A percentile compares a stretch with the other conserved stretches of the same genome.
These are phyloP conservation scores for Begonia masoniana DNA, from an alignment of 306 rosid genomes.

Conservation along the genomic window DNA sequence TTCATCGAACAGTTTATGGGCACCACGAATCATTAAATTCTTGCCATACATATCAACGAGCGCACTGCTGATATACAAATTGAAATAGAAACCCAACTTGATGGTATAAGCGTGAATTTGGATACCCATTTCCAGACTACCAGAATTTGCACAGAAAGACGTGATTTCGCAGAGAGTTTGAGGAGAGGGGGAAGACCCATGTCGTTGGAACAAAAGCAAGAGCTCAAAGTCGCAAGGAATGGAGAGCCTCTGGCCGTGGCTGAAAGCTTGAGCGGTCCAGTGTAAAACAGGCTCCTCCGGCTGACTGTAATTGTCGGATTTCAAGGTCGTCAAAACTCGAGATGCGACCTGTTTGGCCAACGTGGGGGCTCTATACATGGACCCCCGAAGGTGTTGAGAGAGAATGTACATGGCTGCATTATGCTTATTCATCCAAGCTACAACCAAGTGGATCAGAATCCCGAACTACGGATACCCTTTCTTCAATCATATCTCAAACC, in stretches of 20 bases:
- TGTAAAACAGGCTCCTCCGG: neutral
- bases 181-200: conserved; percentile 17
- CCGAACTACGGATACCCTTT: no score
- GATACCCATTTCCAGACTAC: conserved; percentile 14
- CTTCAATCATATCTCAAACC: no score
- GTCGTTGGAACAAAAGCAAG: conserved; percentile 8
- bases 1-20: conserved; percentile 29
- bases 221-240: conserved; percentile 1
- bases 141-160: conserved; percentile 13
- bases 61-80: conserved; percentile 19
- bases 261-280: neutral
- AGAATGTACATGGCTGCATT: conserved; percentile 9
- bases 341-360: conserved; percentile 5
- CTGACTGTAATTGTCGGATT: conserved; percentile 1
- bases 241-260: neutral
- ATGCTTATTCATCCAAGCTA: neutral
- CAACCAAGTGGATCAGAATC: neutral
- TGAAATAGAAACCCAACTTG: conserved; percentile 26
- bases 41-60: conserved; percentile 22
- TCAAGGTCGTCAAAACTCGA: conserved; percentile 8
- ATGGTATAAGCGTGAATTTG: conserved; percentile 14
- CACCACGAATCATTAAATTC: conserved; percentile 11
- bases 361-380: neutral
- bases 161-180: conserved; percentile 16
- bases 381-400: neutral